Evolutionary conservation across 306 rosid genomes (phyloP).

Genomic region (Malus asiatica): DNA sequence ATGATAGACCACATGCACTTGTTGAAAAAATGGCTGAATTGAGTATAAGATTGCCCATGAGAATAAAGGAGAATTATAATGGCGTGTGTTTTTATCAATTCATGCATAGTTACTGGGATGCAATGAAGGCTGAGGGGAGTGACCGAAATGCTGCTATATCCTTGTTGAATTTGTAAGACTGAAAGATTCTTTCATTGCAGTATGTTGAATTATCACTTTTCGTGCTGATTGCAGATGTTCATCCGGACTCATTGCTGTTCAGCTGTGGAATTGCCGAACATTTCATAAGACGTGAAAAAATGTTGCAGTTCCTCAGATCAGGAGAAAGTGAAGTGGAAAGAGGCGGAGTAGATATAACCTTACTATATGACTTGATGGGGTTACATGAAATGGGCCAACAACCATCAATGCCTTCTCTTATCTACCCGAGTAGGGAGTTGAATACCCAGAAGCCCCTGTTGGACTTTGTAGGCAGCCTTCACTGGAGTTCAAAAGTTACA

Average conservation of each 20-base stretch:
- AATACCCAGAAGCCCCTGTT: constrained; percentile 41
- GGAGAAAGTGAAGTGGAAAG: constrained; percentile 43
- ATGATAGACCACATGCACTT: neutral
- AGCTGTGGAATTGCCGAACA: constrained; percentile 61
- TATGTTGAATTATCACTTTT: constrained; percentile 1
- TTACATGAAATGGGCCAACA: constrained; percentile 34
- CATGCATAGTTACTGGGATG: neutral
- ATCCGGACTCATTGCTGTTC: constrained; percentile 40
- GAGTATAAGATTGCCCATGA: neutral
- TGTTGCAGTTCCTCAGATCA: constrained; percentile 44
- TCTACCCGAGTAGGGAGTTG: constrained; percentile 38
- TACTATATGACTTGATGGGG: constrained; percentile 39
- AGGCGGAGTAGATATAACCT: constrained; percentile 36
- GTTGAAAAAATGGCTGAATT: neutral
- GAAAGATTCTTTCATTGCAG: neutral
- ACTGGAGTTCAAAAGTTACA: constrained; percentile 43
- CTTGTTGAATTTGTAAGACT: neutral
- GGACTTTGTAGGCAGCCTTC: constrained; percentile 53
- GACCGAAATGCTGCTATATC: neutral
- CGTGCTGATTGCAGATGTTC: constrained; percentile 38
- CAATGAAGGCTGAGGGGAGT: neutral
- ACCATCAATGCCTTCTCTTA: constrained; percentile 40
- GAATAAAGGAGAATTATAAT: neutral
- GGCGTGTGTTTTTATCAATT: neutral
- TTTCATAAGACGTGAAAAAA: constrained; percentile 46